Base-by-base conservation (phyloP, 768 basidiomycete species). In the Termitomyces sp. region DNA sequence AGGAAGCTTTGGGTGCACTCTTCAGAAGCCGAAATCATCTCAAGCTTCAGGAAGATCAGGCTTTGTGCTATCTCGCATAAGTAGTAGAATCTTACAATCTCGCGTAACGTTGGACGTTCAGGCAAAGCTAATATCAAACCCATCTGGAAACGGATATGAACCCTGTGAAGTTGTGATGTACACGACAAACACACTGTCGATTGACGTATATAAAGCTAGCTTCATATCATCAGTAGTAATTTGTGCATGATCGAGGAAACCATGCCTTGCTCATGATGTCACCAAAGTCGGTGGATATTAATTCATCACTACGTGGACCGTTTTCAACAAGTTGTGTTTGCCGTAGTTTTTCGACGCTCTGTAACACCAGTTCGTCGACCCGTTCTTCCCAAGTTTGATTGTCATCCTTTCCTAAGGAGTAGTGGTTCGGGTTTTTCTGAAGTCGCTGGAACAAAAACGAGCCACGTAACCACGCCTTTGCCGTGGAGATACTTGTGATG, bases 371-470 rank as follows among this genome's bases (percentile, higher is more conserved):
- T 44, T 87, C 83, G 52, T 91, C 87, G 5, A 94, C 68, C 53
- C 83, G 79, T 50, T 86, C 84, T 63, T 88, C 79, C 87, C 90
- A 92, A 1, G 82, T 79, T 63, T 85, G 81, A 26, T 74, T 72
- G 5, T 78, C 74, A 14, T 74, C 71, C 67, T 86, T 85, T 16
- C 78, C 81, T 22, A 89, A 73, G 8, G 83, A 76, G 67, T 98
- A 99, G 67, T 88, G 81, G 9, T 68, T 67, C 0, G 95, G 92
- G 66, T 99, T 98, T 69, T 86, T 85, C 62, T 86, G 83, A 56
- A 99, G 85, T 22, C 97, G 82, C 53, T 89, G 88, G 67, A 83
- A 96, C 14, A 99, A 74, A 72, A 98, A 99, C 0, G 95, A 91
- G 55, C 81, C 84, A 22, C 79, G 82, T 26, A 96, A 73, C 97